Percentiles rank a stretch among this genome's conserved stretches.
Conservation (phyloP, 306 rosid genomes). For the Ormosia semicastrata region DNA sequence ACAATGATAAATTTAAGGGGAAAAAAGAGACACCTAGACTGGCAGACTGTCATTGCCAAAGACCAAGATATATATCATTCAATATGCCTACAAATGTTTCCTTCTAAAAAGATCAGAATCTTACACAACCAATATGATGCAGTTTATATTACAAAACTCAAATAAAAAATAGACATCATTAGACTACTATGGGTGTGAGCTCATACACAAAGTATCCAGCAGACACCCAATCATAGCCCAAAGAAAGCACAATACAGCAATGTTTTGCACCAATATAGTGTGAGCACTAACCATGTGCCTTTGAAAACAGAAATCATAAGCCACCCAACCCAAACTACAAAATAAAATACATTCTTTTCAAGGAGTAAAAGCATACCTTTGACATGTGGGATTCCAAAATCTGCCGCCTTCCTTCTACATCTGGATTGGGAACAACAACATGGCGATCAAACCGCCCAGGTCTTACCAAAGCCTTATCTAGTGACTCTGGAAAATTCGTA, state of each 20-base stretch:
- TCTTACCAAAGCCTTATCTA: slow-evolving; percentile 91
- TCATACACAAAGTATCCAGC: background rate
- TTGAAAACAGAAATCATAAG: background rate
- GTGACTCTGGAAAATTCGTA: slow-evolving; percentile 83
- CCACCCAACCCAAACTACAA: slow-evolving; percentile 16
- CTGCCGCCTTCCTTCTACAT: slow-evolving; percentile 94
- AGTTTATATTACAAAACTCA: background rate
- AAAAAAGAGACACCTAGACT: background rate
- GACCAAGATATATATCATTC: background rate
- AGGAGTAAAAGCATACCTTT: slow-evolving; percentile 55
- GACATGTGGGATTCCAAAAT: slow-evolving; percentile 87
- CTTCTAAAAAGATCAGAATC: background rate
- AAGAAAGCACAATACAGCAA: background rate
- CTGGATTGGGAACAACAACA: slow-evolving; percentile 91
- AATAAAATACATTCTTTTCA: background rate
- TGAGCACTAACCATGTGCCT: background rate
- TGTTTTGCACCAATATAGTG: background rate
- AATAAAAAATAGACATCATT: background rate
- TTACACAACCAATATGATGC: background rate
- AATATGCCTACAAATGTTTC: background rate
- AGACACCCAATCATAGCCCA: background rate
- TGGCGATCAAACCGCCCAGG: slow-evolving; percentile 96
- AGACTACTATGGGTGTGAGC: background rate
- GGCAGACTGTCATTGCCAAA: background rate
- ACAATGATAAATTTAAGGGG: background rate